A percentile compares a stretch with the other conserved stretches of the same genome.
Conservation (phyloP, 768 basidiomycete species). For the Leccinum arenicola region DNA sequence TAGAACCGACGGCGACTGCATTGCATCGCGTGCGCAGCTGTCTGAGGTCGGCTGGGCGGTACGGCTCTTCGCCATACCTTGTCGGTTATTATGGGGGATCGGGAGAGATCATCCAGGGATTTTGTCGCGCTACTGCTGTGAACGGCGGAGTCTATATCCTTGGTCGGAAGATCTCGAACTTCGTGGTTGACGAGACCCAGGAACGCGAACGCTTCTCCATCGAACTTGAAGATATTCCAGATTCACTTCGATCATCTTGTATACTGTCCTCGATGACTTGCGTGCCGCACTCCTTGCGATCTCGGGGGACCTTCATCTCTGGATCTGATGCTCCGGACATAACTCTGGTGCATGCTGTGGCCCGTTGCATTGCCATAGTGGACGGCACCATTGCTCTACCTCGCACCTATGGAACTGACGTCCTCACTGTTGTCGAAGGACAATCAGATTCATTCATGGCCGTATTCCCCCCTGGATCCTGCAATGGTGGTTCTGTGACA, state of each 20-base stretch:
- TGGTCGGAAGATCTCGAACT: constrained; percentile 39
- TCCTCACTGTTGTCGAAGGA: constrained; percentile 14
- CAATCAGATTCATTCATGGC: constrained; percentile 61
- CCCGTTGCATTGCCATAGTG: constrained; percentile 51
- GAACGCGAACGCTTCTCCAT: constrained; percentile 38
- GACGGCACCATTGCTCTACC: constrained; percentile 31
- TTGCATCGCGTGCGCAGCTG: constrained; percentile 71
- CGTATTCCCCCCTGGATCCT: constrained; percentile 69
- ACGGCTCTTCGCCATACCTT: constrained; percentile 85
- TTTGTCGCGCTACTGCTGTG: constrained; percentile 84
- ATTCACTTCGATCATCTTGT: constrained; percentile 51
- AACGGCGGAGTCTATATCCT: constrained; percentile 72
- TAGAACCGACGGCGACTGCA: constrained; percentile 67
- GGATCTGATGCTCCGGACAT: background rate
- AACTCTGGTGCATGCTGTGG: constrained; percentile 28
- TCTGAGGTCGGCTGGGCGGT: constrained; percentile 77
- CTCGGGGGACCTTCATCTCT: constrained; percentile 19
- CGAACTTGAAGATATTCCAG: constrained; percentile 58
- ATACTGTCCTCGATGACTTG: constrained; percentile 49
- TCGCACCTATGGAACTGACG: constrained; percentile 28
- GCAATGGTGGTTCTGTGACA: constrained; percentile 45
- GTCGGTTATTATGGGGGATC: constrained; percentile 94
- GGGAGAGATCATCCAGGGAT: constrained; percentile 92
- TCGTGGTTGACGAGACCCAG: constrained; percentile 28
- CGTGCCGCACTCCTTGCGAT: constrained; percentile 30